Percentiles rank a stretch among this genome's conserved stretches.
Conservation (phyloP, 306 rosid species). For the Dalbergia cochinchinensis region DNA sequence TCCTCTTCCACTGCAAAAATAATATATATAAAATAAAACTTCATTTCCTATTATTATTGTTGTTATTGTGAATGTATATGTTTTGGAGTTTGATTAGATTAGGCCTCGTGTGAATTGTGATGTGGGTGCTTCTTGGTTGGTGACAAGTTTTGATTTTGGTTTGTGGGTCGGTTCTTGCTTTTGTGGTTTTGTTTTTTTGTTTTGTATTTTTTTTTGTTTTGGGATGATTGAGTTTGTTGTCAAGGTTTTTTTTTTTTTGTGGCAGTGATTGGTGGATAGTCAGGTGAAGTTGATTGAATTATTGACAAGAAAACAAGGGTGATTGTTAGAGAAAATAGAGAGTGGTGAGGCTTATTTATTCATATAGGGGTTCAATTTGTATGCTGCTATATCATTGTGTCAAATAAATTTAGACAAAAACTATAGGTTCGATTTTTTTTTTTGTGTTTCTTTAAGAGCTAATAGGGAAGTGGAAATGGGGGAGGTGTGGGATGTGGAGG, state of each 20-base stretch:
- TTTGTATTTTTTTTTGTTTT: too few species aligned
- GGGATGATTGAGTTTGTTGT: too few species aligned
- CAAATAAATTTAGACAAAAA: neutral
- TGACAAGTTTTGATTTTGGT: neutral
- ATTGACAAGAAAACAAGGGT: too few species aligned
- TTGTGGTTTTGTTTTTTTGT: too few species aligned
- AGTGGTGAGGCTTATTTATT: too few species aligned
- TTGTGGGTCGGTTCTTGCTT: neutral
- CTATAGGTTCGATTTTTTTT: neutral
- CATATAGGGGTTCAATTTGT: too few species aligned
- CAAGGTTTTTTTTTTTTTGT: too few species aligned
- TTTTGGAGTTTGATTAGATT: neutral
- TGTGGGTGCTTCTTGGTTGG: neutral
- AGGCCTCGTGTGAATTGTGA: neutral
- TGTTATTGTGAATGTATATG: neutral
- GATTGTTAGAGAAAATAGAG: too few species aligned
- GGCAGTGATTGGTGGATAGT: neutral
- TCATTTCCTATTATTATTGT: neutral
- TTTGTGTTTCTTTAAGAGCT: neutral
- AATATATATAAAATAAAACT: too few species aligned
- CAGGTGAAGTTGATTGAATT: too few species aligned
- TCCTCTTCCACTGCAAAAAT: neutral
- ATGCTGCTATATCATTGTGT: too few species aligned
- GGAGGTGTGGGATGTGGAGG: slow-evolving; percentile 1
- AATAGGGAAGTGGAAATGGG: neutral